phyloP scores from a whole-genome alignment of 129 eudicot genomes.

The Pittosporum tobira region DNA sequence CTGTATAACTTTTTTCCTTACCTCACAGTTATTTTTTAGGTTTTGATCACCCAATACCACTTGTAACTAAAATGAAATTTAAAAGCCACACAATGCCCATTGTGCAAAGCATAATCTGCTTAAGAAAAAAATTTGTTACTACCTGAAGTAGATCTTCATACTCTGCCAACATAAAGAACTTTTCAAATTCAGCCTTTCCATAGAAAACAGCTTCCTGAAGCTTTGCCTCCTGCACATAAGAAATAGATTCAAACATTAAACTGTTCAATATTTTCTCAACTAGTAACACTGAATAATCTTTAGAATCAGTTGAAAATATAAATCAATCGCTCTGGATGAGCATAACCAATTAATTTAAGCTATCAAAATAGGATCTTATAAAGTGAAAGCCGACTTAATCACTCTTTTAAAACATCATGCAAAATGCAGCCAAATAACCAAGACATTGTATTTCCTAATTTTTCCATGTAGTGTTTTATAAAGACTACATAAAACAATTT shows the following conservation, averaged over 20 bases:
- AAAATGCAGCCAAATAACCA: background rate
- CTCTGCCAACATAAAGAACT: slow-evolving; percentile 33
- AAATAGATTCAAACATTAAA: background rate
- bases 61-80: background rate
- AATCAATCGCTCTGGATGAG: background rate
- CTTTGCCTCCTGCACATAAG: slow-evolving; percentile 39
- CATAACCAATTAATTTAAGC: background rate
- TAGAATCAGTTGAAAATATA: background rate
- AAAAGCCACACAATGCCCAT: background rate
- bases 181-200: slow-evolving; percentile 57
- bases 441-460: background rate
- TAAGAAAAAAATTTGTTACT: background rate
- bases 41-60: background rate
- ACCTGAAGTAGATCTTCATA: slow-evolving; percentile 68
- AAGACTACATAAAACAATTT: background rate
- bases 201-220: slow-evolving; percentile 71
- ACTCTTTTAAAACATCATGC: background rate
- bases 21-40: background rate
- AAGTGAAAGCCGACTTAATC: background rate
- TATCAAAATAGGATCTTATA: background rate
- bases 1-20: background rate
- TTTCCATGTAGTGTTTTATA: background rate
- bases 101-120: background rate
- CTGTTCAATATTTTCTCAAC: slow-evolving; percentile 1
- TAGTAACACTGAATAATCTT: no score